Evolutionary conservation across 1,284 basidiomycete species (phyloP).

Genomic region (Cystobasidium slooffiae): DNA sequence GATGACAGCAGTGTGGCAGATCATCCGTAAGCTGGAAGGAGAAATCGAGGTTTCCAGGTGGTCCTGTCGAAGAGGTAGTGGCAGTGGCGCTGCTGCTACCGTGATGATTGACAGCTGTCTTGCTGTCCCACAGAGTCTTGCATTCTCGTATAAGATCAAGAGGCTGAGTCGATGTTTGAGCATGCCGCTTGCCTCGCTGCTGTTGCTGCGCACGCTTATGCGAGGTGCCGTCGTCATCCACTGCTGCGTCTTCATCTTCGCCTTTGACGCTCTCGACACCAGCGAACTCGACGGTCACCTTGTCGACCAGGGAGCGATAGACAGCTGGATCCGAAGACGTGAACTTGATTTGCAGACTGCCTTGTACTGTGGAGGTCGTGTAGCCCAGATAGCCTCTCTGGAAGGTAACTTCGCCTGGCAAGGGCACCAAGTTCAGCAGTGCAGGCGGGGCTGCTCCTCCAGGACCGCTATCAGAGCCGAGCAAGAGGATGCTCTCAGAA

Average conservation of each 20-base stretch:
- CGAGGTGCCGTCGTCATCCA: neutral
- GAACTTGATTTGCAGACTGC: constrained; percentile 42
- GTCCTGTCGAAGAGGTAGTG: constrained; percentile 13
- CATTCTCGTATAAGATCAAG: constrained; percentile 39
- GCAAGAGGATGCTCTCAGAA: constrained; percentile 60
- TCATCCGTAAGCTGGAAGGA: constrained; percentile 38
- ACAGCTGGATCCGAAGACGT: constrained; percentile 2
- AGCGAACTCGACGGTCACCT: constrained; percentile 29
- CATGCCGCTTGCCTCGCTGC: constrained; percentile 13
- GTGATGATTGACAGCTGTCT: neutral
- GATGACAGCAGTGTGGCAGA: constrained; percentile 44
- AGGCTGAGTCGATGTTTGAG: neutral
- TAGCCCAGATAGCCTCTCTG: constrained; percentile 39
- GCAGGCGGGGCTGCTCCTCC: constrained; percentile 12
- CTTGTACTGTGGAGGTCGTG: constrained; percentile 15
- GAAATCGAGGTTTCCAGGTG: constrained; percentile 35
- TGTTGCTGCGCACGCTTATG: neutral
- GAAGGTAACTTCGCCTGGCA: constrained; percentile 33
- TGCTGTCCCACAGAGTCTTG: constrained; percentile 27
- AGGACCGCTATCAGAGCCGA: constrained; percentile 52
- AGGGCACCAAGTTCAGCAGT: constrained; percentile 38
- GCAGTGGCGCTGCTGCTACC: constrained; percentile 2
- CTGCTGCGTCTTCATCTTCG: neutral
- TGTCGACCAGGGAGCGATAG: constrained; percentile 17
- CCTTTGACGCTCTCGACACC: constrained; percentile 38